Conservation (phyloP, 106 monocot species). For the Posidonia australis region DNA sequence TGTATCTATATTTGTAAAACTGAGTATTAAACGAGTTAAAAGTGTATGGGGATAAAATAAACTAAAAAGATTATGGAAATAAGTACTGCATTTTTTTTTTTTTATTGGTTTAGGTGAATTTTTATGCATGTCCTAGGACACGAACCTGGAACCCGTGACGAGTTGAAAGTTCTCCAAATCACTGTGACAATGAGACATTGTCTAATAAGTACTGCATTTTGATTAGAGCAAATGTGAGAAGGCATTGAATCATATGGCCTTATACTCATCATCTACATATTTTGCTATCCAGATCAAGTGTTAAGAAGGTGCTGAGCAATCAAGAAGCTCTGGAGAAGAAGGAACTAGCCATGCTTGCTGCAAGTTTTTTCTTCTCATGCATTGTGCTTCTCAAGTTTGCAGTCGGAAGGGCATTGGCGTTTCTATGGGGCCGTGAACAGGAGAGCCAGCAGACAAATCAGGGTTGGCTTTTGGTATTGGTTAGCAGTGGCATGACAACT, state of each 20-base stretch:
- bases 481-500: constrained; percentile 31
- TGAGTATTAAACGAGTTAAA: not conserved
- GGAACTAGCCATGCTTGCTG: constrained; percentile 29
- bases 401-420: constrained; percentile 12
- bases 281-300: constrained; percentile 24
- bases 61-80: not conserved
- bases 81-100: not conserved
- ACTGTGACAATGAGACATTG: too few species aligned
- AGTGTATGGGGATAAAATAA: not conserved
- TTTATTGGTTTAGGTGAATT: too few species aligned
- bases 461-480: constrained; percentile 35
- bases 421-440: constrained; percentile 6
- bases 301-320: constrained; percentile 24
- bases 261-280: not conserved
- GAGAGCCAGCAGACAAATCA: constrained; percentile 3
- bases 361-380: constrained; percentile 26
- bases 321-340: constrained; percentile 38
- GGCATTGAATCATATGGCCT: too few species aligned
- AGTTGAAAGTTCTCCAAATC: not conserved
- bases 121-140: too few species aligned
- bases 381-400: constrained; percentile 35
- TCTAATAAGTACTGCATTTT: too few species aligned
- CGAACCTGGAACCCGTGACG: not conserved
- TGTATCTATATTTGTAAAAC: too few species aligned
- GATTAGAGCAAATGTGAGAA: too few species aligned